phyloP scores from a whole-genome alignment of 306 rosid species.

The Cercis canadensis region DNA sequence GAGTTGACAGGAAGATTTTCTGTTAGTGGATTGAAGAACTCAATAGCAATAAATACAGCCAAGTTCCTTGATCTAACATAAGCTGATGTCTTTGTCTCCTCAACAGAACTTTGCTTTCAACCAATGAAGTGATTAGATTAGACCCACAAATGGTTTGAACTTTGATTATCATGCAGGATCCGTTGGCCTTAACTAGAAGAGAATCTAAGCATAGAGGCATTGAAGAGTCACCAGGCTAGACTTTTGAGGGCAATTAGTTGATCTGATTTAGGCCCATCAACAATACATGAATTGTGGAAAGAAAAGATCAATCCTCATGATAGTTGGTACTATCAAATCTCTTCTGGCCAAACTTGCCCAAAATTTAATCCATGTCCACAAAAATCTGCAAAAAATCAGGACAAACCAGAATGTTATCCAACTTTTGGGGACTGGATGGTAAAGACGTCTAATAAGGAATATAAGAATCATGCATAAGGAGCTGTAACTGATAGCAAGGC shows the following conservation, averaged over 20 bases:
- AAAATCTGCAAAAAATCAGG: conserved; percentile 70
- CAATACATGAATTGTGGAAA: not conserved
- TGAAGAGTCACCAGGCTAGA: conserved; percentile 3
- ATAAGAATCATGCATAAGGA: conserved; percentile 8
- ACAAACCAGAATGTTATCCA: conserved; percentile 35
- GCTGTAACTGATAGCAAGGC: not conserved
- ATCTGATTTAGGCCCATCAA: not conserved
- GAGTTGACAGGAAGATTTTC: not conserved
- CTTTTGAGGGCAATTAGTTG: not conserved
- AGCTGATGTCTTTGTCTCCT: not conserved
- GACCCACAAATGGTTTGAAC: not conserved
- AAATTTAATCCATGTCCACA: conserved; percentile 63
- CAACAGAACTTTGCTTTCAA: not conserved
- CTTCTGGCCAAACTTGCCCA: conserved; percentile 31
- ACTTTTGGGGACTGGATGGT: conserved; percentile 12
- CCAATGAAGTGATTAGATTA: not conserved
- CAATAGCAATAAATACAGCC: not conserved
- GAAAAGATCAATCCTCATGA: conserved; percentile 28
- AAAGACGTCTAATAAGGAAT: conserved; percentile 9
- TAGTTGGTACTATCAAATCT: conserved; percentile 10
- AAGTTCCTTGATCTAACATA: not conserved
- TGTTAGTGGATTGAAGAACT: not conserved
- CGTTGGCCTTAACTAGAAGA: conserved; percentile 23
- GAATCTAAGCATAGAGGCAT: conserved; percentile 37
- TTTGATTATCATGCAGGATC: conserved; percentile 29